Base-by-base conservation (phyloP, 2,329 filamentous ascomycete genomes). In the Knoxdaviesia proteae region DNA sequence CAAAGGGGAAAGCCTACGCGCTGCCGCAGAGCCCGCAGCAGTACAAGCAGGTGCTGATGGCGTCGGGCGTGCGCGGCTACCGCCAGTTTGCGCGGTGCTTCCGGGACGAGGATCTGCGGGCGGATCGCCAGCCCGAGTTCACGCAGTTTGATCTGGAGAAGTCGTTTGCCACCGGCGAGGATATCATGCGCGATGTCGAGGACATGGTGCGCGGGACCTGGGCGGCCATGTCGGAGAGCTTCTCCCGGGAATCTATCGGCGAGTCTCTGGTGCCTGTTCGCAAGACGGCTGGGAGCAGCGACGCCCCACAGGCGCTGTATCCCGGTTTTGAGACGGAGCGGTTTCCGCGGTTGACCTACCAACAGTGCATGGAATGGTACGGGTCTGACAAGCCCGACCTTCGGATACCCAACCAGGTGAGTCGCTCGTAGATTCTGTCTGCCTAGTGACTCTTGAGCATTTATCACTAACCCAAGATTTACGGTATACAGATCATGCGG, bases 41-140 rank as follows among this genome's bases (percentile, higher is more conserved):
- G 58, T 98, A 96, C 56, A 98, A 98, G 61, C 90, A 98, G 61
- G 83, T 94, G 2, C 69, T 98, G 37, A 96, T 98, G 86, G 83
- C 86, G 0, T 81, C 82, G 47, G 88, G 88, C 0, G 71, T 94
- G 7, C 62, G 68, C 1, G 74, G 71, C 36, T 98, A 98, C 56
- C 92, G 80, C 58, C 90, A 98, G 53, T 84, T 94, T 61, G 92
- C 90, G 2, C 79, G 77, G 48, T 98, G 90, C 55, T 98, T 94
- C 59, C 77, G 90, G 9, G 92, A 98, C 53, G 90, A 98, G 55
- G 92, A 96, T 57, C 65, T 90, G 34, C 72, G 90, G 20, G 83
- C 88, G 1, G 92, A 98, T 57, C 70, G 90, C 36, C 90, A 98
- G 54, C 92, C 90, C 0, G 90, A 98, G 55, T 98, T 98, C 54